Percentiles rank a stretch among this genome's conserved stretches.
phyloP scores from a whole-genome alignment of 1,284 basidiomycete genomes.

The Rhodofomes roseus region DNA sequence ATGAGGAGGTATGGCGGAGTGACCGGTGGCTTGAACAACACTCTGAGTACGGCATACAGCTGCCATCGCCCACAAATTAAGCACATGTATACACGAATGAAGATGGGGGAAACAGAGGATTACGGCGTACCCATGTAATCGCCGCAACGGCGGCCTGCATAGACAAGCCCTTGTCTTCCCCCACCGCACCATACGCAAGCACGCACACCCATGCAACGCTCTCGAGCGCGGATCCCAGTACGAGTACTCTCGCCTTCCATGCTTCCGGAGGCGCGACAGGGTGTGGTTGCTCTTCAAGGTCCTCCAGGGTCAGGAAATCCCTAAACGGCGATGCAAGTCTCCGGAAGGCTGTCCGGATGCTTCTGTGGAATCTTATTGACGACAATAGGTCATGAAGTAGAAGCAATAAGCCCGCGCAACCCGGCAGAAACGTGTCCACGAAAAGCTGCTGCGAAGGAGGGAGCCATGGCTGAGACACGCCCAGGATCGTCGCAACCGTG shows the following conservation, averaged over 20 bases:
- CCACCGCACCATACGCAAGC: constrained; percentile 32
- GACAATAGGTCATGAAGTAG: constrained; percentile 29
- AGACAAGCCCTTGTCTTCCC: constrained; percentile 14
- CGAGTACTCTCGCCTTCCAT: constrained; percentile 34
- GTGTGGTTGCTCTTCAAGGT: constrained; percentile 40
- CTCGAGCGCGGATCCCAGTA: constrained; percentile 33
- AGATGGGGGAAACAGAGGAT: background rate
- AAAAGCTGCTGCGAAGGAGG: background rate
- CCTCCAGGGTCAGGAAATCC: constrained; percentile 49
- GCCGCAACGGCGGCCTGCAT: constrained; percentile 16
- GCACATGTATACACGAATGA: background rate
- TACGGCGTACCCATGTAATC: constrained; percentile 27
- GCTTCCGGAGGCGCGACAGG: constrained; percentile 23
- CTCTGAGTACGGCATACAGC: constrained; percentile 41
- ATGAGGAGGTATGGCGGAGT: constrained; percentile 54
- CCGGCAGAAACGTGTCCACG: constrained; percentile 2
- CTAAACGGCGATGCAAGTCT: constrained; percentile 42
- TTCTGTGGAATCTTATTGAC: constrained; percentile 26
- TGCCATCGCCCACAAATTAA: too few species aligned
- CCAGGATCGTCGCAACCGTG: background rate
- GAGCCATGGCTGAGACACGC: background rate
- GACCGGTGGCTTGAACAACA: constrained; percentile 36
- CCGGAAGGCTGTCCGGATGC: constrained; percentile 24
- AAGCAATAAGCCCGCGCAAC: constrained; percentile 27
- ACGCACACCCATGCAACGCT: constrained; percentile 30